A percentile compares a stretch with the other conserved stretches of the same genome.
Evolutionary conservation across 768 basidiomycete species (phyloP).

Genomic region (Mrakia blollopis): DNA sequence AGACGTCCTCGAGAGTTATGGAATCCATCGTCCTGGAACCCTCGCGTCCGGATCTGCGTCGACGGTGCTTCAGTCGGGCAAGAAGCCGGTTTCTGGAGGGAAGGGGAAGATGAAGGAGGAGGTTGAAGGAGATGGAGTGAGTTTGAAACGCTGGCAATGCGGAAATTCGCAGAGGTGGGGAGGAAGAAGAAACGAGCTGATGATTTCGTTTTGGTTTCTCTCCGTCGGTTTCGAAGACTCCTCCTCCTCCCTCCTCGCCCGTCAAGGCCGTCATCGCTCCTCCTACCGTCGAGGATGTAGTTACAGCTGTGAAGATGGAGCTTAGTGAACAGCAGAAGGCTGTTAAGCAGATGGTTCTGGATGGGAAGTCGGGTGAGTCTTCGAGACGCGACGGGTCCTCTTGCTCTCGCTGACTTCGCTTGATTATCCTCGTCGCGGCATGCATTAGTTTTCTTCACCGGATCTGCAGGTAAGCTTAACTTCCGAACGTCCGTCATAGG

Average conservation of each 20-base stretch:
- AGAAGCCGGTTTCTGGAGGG: neutral
- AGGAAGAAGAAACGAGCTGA: neutral
- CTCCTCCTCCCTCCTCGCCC: neutral
- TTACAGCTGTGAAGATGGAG: neutral
- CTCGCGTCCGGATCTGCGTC: neutral
- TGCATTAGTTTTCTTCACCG: neutral
- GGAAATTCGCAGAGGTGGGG: too few relatives aligned
- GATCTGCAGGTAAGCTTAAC: neutral
- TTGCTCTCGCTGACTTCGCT: neutral
- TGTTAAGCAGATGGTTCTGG: neutral
- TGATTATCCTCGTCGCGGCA: neutral
- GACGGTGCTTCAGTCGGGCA: neutral
- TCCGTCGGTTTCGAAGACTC: neutral
- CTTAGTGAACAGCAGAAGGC: neutral
- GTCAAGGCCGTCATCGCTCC: neutral
- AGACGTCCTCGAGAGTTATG: neutral
- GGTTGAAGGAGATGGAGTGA: neutral
- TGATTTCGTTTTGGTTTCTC: neutral
- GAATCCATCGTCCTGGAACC: neutral
- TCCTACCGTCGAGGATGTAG: neutral
- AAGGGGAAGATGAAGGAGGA: neutral
- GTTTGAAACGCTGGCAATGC: too few relatives aligned
- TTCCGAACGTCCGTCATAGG: too few relatives aligned
- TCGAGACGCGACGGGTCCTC: neutral
- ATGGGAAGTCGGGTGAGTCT: neutral